These are phyloP conservation scores for Hyphopichia wangnamkhiaoensis DNA, from an alignment of 1,139 yeast genomes.

Conservation along the genomic window DNA sequence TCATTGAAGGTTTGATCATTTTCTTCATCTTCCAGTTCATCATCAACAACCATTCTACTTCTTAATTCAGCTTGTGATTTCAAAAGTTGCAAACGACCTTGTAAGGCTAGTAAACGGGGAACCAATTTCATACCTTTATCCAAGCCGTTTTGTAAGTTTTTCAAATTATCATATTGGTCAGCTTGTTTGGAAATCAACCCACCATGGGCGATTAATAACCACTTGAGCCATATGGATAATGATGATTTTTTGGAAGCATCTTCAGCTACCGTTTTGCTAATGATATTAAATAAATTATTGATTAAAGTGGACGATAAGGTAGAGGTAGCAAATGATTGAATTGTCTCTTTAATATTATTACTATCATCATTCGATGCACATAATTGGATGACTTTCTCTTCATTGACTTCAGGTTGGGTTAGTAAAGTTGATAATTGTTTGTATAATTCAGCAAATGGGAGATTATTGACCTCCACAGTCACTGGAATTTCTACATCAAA, in stretches of 20 bases:
- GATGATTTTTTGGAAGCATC: conserved; percentile 33
- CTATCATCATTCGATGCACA: conserved; percentile 38
- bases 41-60: conserved; percentile 18
- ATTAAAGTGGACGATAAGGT: conserved; percentile 18
- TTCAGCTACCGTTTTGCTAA: conserved; percentile 34
- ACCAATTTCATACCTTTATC: conserved; percentile 33
- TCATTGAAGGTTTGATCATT: conserved; percentile 12
- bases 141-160: conserved; percentile 29
- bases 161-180: conserved; percentile 31
- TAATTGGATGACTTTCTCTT: conserved; percentile 21
- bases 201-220: conserved; percentile 49
- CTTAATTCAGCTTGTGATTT: conserved; percentile 41
- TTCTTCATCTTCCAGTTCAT: conserved; percentile 25
- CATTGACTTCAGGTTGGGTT: conserved; percentile 9
- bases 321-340: conserved; percentile 23
- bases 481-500: conserved; percentile 3
- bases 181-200: conserved; percentile 35
- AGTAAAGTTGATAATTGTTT: conserved; percentile 18
- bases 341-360: conserved; percentile 34
- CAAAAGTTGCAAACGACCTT: conserved; percentile 46
- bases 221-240: conserved; percentile 50
- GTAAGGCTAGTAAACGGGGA: conserved; percentile 42
- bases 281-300: conserved; percentile 30
- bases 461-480: conserved; percentile 15
- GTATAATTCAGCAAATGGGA: conserved; percentile 26